phyloP scores from a whole-genome alignment of 2,329 filamentous ascomycete species.

The Penicillium hordei region DNA sequence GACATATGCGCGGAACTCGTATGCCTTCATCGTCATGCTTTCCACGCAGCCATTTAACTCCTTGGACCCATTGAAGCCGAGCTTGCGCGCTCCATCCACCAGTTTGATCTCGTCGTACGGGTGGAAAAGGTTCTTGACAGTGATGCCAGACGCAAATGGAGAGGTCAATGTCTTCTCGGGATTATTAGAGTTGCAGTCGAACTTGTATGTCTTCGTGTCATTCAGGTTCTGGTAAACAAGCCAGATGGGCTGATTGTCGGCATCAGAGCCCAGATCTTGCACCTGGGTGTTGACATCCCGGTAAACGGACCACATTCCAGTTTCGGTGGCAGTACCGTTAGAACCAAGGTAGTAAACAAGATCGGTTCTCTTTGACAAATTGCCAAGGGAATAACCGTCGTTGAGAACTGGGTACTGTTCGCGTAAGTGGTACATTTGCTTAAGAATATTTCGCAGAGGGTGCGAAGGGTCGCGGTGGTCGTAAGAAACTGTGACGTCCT shows the following conservation, averaged over 20 bases:
- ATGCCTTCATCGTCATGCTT: constrained; percentile 54
- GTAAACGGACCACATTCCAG: constrained; percentile 60
- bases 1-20: constrained; percentile 62
- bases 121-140: constrained; percentile 63
- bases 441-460: constrained; percentile 60
- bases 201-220: constrained; percentile 53
- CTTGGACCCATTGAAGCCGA: constrained; percentile 50
- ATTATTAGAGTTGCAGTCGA: constrained; percentile 53
- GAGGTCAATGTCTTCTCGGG: constrained; percentile 53
- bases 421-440: constrained; percentile 61
- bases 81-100: constrained; percentile 43
- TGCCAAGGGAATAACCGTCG: constrained; percentile 56
- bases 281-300: constrained; percentile 50
- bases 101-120: constrained; percentile 58
- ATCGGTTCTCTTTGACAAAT: constrained; percentile 57
- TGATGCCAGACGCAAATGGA: constrained; percentile 54
- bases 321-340: constrained; percentile 54
- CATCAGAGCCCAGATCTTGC: constrained; percentile 50
- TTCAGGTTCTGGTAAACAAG: constrained; percentile 49
- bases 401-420: constrained; percentile 59
- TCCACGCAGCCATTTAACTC: constrained; percentile 57
- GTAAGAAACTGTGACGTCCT: constrained; percentile 55
- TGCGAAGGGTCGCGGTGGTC: constrained; percentile 64
- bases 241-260: constrained; percentile 48
- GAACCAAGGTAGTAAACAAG: constrained; percentile 54